Percentiles rank a stretch among this genome's conserved stretches.
phyloP scores from a whole-genome alignment of 2,329 filamentous ascomycete species.

The Aspergillus alliaceus region DNA sequence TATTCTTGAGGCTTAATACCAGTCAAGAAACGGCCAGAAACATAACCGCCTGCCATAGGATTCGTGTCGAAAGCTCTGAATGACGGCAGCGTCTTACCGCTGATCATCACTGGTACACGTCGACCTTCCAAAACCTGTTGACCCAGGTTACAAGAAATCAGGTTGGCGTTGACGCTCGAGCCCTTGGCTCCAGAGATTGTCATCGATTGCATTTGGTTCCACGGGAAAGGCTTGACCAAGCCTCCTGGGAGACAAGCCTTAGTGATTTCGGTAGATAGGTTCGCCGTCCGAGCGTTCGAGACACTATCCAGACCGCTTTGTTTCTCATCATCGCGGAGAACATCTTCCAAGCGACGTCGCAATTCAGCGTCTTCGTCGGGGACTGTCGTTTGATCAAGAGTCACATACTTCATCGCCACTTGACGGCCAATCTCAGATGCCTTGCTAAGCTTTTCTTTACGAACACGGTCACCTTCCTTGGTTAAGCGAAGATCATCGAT shows the following conservation, averaged over 20 bases:
- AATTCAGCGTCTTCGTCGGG: slow-evolving; percentile 70
- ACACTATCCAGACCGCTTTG: slow-evolving; percentile 87
- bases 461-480: slow-evolving; percentile 69
- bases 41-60: slow-evolving; percentile 86
- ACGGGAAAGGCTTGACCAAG: slow-evolving; percentile 87
- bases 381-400: slow-evolving; percentile 65
- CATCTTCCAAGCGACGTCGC: slow-evolving; percentile 77
- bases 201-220: slow-evolving; percentile 99
- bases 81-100: slow-evolving; percentile 91
- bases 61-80: slow-evolving; percentile 91
- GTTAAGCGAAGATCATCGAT: slow-evolving; percentile 94
- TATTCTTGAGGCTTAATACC: slow-evolving; percentile 97
- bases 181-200: slow-evolving; percentile 96
- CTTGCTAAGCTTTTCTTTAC: slow-evolving; percentile 66
- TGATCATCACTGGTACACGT: slow-evolving; percentile 95
- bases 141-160: slow-evolving; percentile 96
- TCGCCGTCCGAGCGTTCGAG: slow-evolving; percentile 69
- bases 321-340: slow-evolving; percentile 86
- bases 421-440: slow-evolving; percentile 71
- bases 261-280: slow-evolving; percentile 77
- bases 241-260: slow-evolving; percentile 75
- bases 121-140: slow-evolving; percentile 95
- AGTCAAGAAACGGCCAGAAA: slow-evolving; percentile 95
- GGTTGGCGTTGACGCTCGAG: slow-evolving; percentile 86
- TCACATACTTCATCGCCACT: slow-evolving; percentile 86